A percentile compares a stretch with the other conserved stretches of the same genome.
Evolutionary conservation across 176 grass and related monocot genomes (phyloP).

Genomic region (Triticum timopheevii): DNA sequence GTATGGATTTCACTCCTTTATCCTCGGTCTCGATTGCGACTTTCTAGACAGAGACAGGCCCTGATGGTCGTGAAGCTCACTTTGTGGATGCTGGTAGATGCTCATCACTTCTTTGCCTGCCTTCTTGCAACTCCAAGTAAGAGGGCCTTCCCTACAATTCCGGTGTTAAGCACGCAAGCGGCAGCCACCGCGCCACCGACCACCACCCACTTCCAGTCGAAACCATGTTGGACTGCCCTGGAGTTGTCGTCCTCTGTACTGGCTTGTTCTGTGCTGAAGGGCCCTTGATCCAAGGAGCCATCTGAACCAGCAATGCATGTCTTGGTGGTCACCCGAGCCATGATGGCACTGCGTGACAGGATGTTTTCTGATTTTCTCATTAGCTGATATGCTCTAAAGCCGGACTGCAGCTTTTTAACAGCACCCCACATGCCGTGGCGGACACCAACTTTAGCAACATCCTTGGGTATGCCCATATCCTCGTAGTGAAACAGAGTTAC

Average conservation of each 20-base stretch:
- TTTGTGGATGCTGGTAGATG: constrained; percentile 1
- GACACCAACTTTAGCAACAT: constrained; percentile 85
- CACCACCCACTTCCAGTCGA: constrained; percentile 91
- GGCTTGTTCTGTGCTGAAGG: neutral
- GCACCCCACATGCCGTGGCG: constrained; percentile 99
- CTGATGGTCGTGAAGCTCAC: neutral
- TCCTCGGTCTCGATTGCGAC: neutral
- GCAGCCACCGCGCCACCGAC: constrained; percentile 74
- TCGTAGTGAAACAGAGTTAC: constrained; percentile 89
- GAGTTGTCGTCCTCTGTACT: constrained; percentile 11
- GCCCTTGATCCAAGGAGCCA: constrained; percentile 17
- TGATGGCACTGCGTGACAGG: constrained; percentile 50
- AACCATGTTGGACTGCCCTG: constrained; percentile 39
- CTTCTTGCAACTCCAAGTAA: constrained; percentile 75
- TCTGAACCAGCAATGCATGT: constrained; percentile 29
- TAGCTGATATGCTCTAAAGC: constrained; percentile 82
- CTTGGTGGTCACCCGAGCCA: constrained; percentile 70
- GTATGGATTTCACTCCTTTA: neutral
- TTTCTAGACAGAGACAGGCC: neutral
- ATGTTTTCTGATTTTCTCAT: constrained; percentile 43
- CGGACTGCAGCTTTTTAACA: constrained; percentile 86
- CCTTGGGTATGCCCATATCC: constrained; percentile 98
- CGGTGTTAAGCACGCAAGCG: constrained; percentile 65
- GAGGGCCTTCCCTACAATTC: constrained; percentile 69
- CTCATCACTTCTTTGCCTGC: constrained; percentile 58